Evolutionary conservation across 2,329 filamentous ascomycete genomes (phyloP).

Genomic region (Phialophora chinensis): DNA sequence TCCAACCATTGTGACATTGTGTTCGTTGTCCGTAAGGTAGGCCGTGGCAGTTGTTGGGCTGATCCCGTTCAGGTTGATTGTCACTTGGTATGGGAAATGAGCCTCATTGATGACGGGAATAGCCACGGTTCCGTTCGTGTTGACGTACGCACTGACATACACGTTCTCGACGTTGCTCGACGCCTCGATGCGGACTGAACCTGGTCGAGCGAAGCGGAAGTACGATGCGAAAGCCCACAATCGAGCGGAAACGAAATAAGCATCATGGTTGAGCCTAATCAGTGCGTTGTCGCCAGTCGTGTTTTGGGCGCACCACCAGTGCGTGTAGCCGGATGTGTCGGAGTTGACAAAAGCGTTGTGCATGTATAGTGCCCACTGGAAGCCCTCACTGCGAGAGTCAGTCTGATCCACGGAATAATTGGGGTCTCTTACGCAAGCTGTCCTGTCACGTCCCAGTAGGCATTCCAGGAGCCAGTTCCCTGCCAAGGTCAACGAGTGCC

Average conservation of each 20-base stretch:
- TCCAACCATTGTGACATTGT: conserved; percentile 25
- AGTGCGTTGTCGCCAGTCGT: conserved; percentile 44
- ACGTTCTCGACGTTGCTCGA: conserved; percentile 39
- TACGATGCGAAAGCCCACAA: conserved; percentile 53
- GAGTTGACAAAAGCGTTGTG: conserved; percentile 57
- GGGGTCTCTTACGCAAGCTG: conserved; percentile 42
- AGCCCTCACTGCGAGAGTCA: conserved; percentile 58
- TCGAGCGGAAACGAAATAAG: conserved; percentile 43
- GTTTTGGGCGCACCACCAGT: conserved; percentile 59
- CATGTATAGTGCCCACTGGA: conserved; percentile 63
- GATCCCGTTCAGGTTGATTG: conserved; percentile 37
- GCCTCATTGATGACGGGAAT: conserved; percentile 43
- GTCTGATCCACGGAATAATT: conserved; percentile 52
- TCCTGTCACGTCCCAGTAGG: conserved; percentile 41
- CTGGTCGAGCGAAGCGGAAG: conserved; percentile 47
- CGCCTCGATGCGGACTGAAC: conserved; percentile 47
- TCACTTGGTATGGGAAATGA: conserved; percentile 22
- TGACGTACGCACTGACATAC: conserved; percentile 42
- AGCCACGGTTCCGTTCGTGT: conserved; percentile 45
- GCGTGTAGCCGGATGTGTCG: conserved; percentile 60
- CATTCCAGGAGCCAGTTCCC: conserved; percentile 61
- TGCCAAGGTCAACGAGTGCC: conserved; percentile 45
- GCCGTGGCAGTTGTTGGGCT: conserved; percentile 41
- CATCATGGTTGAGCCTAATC: conserved; percentile 42
- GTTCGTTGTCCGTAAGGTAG: conserved; percentile 48